These are phyloP conservation scores for Aspergillus calidoustus DNA, from an alignment of 2,329 filamentous ascomycete species.

Conservation along the genomic window DNA sequence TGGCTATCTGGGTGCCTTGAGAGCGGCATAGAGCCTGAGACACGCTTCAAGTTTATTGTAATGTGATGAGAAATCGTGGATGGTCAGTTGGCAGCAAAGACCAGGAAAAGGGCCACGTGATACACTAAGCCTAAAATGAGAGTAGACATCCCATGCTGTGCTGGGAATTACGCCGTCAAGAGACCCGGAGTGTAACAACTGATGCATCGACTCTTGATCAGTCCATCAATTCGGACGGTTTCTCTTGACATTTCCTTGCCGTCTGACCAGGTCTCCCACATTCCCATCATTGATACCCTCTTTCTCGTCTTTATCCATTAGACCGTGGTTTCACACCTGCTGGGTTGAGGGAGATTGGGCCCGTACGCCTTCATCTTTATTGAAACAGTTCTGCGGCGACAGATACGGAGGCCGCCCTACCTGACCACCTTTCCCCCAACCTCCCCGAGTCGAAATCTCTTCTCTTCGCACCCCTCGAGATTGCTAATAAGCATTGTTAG, in stretches of 20 bases:
- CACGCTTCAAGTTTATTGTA: neutral
- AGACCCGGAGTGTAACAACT: slow-evolving; percentile 19
- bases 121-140: slow-evolving; percentile 24
- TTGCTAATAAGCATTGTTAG: neutral
- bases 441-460: slow-evolving; percentile 4
- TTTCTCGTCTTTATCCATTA: slow-evolving; percentile 1
- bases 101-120: slow-evolving; percentile 31
- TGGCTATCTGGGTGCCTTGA: neutral
- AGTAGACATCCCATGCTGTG: slow-evolving; percentile 24
- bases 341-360: slow-evolving; percentile 6
- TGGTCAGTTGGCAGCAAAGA: neutral
- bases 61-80: neutral
- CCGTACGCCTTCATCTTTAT: neutral
- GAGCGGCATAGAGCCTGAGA: neutral
- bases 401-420: slow-evolving; percentile 4
- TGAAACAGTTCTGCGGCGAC: slow-evolving; percentile 9
- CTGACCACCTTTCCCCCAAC: slow-evolving; percentile 15
- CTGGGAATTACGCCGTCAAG: slow-evolving; percentile 33
- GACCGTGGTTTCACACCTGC: neutral
- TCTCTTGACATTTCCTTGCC: slow-evolving; percentile 3
- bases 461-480: neutral
- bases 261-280: neutral
- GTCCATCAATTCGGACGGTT: slow-evolving; percentile 9
- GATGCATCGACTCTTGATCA: slow-evolving; percentile 20
- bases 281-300: neutral